phyloP scores from a whole-genome alignment of 1,139 yeast species.

The Diutina neorugosa region DNA sequence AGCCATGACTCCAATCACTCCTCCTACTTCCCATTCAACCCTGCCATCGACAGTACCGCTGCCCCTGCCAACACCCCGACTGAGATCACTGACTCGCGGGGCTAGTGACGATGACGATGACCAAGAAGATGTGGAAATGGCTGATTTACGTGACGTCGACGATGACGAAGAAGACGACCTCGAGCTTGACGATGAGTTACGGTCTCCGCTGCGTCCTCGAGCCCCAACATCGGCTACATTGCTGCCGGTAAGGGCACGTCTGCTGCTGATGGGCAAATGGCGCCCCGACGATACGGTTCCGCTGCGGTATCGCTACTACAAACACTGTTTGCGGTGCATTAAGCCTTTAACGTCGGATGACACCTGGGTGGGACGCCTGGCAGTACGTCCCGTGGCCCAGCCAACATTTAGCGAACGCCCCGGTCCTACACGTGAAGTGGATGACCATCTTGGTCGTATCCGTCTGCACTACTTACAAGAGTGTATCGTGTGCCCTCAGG shows the following conservation, averaged over 20 bases:
- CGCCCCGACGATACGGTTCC: not conserved
- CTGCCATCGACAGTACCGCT: not conserved
- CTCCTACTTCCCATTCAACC: no score
- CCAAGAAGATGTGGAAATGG: constrained; percentile 11
- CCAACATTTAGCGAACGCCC: not conserved
- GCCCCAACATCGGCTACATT: not conserved
- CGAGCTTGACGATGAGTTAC: constrained; percentile 10
- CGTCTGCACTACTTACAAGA: not conserved
- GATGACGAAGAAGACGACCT: constrained; percentile 24
- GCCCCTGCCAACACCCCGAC: not conserved
- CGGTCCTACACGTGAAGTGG: not conserved
- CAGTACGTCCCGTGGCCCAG: constrained; percentile 28
- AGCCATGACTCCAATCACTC: no score
- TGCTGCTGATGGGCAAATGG: not conserved
- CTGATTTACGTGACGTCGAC: constrained; percentile 30
- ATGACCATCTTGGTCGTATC: not conserved
- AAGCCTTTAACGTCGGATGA: constrained; percentile 42
- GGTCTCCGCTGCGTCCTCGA: constrained; percentile 1
- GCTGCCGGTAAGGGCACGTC: not conserved
- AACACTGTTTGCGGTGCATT: constrained; percentile 45
- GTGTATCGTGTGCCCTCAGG: not conserved
- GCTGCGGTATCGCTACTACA: not conserved
- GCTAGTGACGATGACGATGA: constrained; percentile 21
- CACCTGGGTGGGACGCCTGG: constrained; percentile 38
- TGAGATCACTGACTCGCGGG: not conserved